A percentile compares a stretch with the other conserved stretches of the same genome.
Conservation (phyloP, 768 basidiomycete species). For the Botryobasidium botryosum region DNA sequence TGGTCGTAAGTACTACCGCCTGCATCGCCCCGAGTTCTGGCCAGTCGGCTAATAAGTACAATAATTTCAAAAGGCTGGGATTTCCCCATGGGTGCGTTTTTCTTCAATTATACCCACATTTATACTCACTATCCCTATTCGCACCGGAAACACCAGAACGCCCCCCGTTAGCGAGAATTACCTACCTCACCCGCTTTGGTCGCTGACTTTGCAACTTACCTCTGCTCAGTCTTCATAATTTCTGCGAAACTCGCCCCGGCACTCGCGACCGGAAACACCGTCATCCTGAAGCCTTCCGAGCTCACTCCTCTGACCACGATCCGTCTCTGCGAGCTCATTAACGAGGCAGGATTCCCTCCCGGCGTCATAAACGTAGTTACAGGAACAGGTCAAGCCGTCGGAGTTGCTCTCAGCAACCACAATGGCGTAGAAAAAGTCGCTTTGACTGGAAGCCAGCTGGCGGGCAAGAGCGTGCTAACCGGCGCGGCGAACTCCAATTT, state of each 20-base stretch:
- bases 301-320: slow-evolving; percentile 54
- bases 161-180: too few species aligned
- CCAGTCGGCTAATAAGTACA: too few species aligned
- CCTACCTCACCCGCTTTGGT: too few species aligned
- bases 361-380: slow-evolving; percentile 62
- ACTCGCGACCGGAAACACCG: slow-evolving; percentile 56
- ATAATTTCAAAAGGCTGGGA: too few species aligned
- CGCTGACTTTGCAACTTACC: too few species aligned
- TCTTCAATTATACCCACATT: too few species aligned
- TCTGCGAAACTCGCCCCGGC: slow-evolving; percentile 62
- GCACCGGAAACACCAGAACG: too few species aligned
- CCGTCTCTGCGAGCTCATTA: slow-evolving; percentile 25
- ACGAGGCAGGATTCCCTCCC: slow-evolving; percentile 55
- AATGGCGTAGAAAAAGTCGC: slow-evolving; percentile 53
- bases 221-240: slow-evolving; percentile 34
- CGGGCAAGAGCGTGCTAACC: slow-evolving; percentile 63
- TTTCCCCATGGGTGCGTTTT: too few species aligned
- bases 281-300: slow-evolving; percentile 70
- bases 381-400: slow-evolving; percentile 53
- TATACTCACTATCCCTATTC: too few species aligned
- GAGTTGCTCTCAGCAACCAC: slow-evolving; percentile 50
- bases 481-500: slow-evolving; percentile 65
- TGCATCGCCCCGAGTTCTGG: too few species aligned
- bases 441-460: slow-evolving; percentile 72
- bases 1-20: too few species aligned